Evolutionary conservation across 2,329 filamentous ascomycete genomes (phyloP).

Genomic region (Macrophomina phaseolina): DNA sequence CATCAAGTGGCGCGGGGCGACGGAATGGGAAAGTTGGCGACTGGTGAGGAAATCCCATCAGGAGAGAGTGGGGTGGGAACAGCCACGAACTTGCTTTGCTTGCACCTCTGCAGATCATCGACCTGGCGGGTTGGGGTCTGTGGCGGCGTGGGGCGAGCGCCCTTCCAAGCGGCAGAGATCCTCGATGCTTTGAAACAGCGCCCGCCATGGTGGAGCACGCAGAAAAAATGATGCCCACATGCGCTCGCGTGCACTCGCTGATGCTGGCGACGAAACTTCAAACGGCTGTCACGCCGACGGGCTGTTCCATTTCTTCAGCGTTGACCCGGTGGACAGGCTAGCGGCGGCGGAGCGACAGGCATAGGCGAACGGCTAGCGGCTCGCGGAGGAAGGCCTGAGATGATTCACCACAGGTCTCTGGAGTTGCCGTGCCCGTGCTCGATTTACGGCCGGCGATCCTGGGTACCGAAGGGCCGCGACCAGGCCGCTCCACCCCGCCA

Average conservation of each 20-base stretch:
- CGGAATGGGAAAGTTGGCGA: conserved; percentile 13
- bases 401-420: conserved; percentile 12
- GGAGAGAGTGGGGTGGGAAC: conserved; percentile 6
- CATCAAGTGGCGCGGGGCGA: conserved; percentile 5
- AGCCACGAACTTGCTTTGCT: not conserved
- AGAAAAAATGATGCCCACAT: not conserved
- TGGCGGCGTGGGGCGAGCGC: conserved; percentile 12
- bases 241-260: not conserved
- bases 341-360: conserved; percentile 17
- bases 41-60: conserved; percentile 14
- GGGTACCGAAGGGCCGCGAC: conserved; percentile 13
- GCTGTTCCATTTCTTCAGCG: not conserved
- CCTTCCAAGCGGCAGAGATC: conserved; percentile 7
- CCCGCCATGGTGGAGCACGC: not conserved
- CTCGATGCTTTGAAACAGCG: conserved; percentile 6
- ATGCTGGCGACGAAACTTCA: not conserved
- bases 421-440: not conserved
- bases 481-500: conserved; percentile 3
- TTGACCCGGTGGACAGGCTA: conserved; percentile 19
- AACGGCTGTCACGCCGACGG: conserved; percentile 14
- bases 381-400: conserved; percentile 3
- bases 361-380: conserved; percentile 8
- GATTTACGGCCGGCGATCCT: conserved; percentile 17
- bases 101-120: conserved; percentile 4
- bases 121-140: not conserved